Conservation (phyloP, 129 eudicot species). For the Scalesia atractyloides region DNA sequence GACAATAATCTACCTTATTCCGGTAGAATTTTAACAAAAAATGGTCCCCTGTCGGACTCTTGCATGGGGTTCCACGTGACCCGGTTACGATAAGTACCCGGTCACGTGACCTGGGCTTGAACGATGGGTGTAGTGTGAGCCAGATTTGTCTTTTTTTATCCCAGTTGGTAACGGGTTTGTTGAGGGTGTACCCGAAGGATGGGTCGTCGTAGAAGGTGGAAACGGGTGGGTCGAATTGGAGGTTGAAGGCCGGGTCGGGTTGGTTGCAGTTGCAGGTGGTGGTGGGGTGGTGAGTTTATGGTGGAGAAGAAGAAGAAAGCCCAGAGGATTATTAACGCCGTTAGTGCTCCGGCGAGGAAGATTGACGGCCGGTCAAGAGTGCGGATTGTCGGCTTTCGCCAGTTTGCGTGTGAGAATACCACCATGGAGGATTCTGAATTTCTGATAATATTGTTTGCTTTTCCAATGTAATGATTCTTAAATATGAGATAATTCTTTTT, state of each 20-base stretch:
- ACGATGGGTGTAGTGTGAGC: constrained; percentile 39
- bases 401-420: constrained; percentile 19
- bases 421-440: constrained; percentile 19
- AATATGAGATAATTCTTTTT: constrained; percentile 24
- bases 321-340: constrained; percentile 26
- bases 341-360: constrained; percentile 42
- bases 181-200: constrained; percentile 32
- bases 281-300: constrained; percentile 6
- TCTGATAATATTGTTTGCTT: constrained; percentile 1
- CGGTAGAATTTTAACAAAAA: constrained; percentile 33
- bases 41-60: constrained; percentile 39
- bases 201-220: constrained; percentile 51
- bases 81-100: constrained; percentile 40
- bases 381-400: constrained; percentile 40
- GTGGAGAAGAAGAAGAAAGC: constrained; percentile 31
- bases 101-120: constrained; percentile 17
- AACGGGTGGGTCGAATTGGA: constrained; percentile 35
- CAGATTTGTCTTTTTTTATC: constrained; percentile 30
- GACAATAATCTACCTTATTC: constrained; percentile 46
- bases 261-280: constrained; percentile 21
- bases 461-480: constrained; percentile 28
- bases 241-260: constrained; percentile 32
- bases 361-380: constrained; percentile 36
- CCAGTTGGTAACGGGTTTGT: constrained; percentile 29
- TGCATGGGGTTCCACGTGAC: constrained; percentile 40